Evolutionary conservation across 495 filamentous ascomycete genomes (phyloP), one percentile per base, ranked within the genome.

Genomic region (Tuber aestivum): DNA sequence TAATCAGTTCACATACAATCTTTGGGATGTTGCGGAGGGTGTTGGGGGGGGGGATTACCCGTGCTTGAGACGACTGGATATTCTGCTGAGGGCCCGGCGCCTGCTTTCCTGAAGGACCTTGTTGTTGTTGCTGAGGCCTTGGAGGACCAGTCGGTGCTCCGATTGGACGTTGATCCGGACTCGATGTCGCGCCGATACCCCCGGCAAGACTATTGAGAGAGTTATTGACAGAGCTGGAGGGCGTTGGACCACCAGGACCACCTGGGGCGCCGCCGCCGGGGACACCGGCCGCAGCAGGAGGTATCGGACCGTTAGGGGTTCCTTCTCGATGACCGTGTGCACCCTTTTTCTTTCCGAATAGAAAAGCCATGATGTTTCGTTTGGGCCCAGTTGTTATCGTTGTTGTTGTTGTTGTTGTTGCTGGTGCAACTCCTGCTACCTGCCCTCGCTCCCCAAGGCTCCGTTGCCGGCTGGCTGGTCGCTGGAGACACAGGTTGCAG

Each of bases 161-260:
- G 35, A 70, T 50, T 44, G 80, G 70, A 21, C 77, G 77, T 71
- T 79, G 71, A 23, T 77, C 71, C 23, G 73, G 77, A 40, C 61
- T 20, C 38, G 76, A 45, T 69, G 72, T 70, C 40, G 65, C 75
- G 74, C 73, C 72, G 50, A 70, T 45, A 61, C 74, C 61, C 41
- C 85, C 87, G 23, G 84, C 84, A 12, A 91, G 84, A 6, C 88
- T 89, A 76, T 87, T 89, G 45, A 91, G 77, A 4, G 90, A 91
- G 81, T 89, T 90, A 82, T 90, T 92, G 73, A 89, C 88, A 73
- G 89, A 91, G 78, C 86, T 87, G 72, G 87, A 87, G 21, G 90
- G 90, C 2, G 90, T 90, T 18, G 77, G 78, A 69, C 74, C 74
- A 32, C 72, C 70, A 41, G 44, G 74, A 44, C 70, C 70, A 75